Evolutionary conservation across 768 basidiomycete species (phyloP), one percentile per base, ranked within the genome.

Genomic region (Leccinum barrowsii): DNA sequence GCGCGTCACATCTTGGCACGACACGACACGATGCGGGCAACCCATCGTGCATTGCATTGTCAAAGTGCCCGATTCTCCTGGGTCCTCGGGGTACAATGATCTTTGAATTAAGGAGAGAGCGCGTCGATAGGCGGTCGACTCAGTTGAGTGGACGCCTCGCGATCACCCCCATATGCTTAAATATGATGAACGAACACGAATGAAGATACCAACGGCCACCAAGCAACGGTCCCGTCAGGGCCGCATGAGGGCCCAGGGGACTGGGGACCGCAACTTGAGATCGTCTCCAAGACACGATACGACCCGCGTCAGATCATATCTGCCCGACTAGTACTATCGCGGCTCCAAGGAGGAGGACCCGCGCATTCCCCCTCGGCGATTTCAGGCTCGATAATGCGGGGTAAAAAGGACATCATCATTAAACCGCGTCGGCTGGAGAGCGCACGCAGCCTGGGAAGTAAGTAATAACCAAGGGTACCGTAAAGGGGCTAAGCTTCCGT

Each of bases 1-100:
- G 19, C 7, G 34, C 13, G 34, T 5, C 32, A 32, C 11, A 32
- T 32, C 32, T 32, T 0, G 32, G 11, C 28, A 32, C 12, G 12
- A 6, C 17, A 17, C 4, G 40, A 11, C 8, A 44, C 42, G 42
- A 44, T 5, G 11, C 10, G 19, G 42, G n/a, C 42, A 44, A 72
- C 76, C 52, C 52, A 80, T 85, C 85, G 63, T 84, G 82, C 11
- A 76, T n/a, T 84, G 82, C 11, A 76, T n/a, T 84, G 61, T 83
- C 78, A 62, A 76, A 83, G 48, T 74, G 78, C 3, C 79, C 82
- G 58, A 86, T 84, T 47, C 72, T 82, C 55, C 58, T 49, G 21
- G 57, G 22, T 44, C 67, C 60, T 66, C 5, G 5, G 24, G 15
- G 15, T 7, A 22, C 17, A 30, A 52, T 28, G 24, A 5, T 13